These are phyloP conservation scores for Volvox carteri DNA, from an alignment of 163 green algal species.

Conservation along the genomic window DNA sequence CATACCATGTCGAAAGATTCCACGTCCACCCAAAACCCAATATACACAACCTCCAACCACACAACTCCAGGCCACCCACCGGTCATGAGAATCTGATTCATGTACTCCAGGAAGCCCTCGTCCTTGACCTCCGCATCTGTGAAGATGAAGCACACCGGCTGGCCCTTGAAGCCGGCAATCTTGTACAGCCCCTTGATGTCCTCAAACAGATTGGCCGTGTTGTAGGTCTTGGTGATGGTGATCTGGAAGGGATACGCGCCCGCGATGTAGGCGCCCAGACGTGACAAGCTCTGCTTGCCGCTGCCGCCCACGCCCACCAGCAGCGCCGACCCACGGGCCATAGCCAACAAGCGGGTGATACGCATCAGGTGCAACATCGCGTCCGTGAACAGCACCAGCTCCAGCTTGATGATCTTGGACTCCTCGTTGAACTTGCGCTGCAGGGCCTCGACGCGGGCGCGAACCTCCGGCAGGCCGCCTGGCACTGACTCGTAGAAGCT, in stretches of 20 bases:
- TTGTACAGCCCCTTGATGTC: slow-evolving; percentile 97
- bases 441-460: slow-evolving; percentile 82
- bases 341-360: slow-evolving; percentile 88
- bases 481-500: slow-evolving; percentile 90
- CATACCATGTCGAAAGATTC: too few relatives aligned
- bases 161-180: slow-evolving; percentile 92
- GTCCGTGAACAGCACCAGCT: slow-evolving; percentile 97
- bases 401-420: slow-evolving; percentile 85
- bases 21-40: too few relatives aligned
- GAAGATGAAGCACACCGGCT: slow-evolving; percentile 95
- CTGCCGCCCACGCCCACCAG: slow-evolving; percentile 95
- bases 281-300: slow-evolving; percentile 89
- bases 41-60: too few relatives aligned
- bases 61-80: too few relatives aligned
- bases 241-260: slow-evolving; percentile 88
- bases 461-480: slow-evolving; percentile 82
- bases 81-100: slow-evolving; percentile 97
- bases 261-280: slow-evolving; percentile 90
- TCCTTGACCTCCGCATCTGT: slow-evolving; percentile 96
- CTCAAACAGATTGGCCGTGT: slow-evolving; percentile 94
- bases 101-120: slow-evolving; percentile 96
- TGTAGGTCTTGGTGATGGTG: slow-evolving; percentile 82
- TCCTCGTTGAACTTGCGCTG: slow-evolving; percentile 91
- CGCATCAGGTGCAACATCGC: slow-evolving; percentile 93
- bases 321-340: slow-evolving; percentile 90